A percentile compares a stretch with the other conserved stretches of the same genome.
Evolutionary conservation across 2,329 filamentous ascomycete species (phyloP).

Genomic region (Hypoxylon sp.): DNA sequence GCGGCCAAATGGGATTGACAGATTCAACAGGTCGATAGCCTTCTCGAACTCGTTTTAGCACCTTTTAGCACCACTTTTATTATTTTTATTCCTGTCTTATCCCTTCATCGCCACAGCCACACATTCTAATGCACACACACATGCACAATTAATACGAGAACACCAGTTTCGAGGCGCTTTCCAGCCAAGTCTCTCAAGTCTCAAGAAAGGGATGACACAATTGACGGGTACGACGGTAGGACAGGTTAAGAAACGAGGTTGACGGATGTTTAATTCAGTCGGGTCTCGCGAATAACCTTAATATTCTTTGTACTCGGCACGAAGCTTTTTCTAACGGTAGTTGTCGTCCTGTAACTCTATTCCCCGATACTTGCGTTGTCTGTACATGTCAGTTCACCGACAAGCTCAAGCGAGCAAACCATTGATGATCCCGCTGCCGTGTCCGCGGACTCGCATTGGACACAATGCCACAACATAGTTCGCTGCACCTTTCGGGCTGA

Average conservation of each 20-base stretch:
- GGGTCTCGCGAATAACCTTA: conserved; percentile 44
- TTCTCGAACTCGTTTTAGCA: conserved; percentile 40
- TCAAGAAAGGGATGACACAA: conserved; percentile 1
- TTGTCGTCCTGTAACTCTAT: conserved; percentile 38
- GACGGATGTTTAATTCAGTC: conserved; percentile 37
- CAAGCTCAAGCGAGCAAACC: conserved; percentile 35
- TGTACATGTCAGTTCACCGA: conserved; percentile 44
- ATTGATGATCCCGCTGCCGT: conserved; percentile 5
- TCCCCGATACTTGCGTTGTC: conserved; percentile 22
- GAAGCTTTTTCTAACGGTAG: conserved; percentile 28
- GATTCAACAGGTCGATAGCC: conserved; percentile 37
- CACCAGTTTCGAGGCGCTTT: conserved; percentile 13
- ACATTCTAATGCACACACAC: conserved; percentile 18
- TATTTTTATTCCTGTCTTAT: conserved; percentile 35
- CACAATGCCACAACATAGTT: conserved; percentile 40
- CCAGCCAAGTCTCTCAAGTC: conserved; percentile 7
- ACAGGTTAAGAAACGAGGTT: conserved; percentile 10
- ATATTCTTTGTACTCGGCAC: conserved; percentile 21
- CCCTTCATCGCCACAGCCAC: conserved; percentile 36
- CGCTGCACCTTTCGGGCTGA: conserved; percentile 49
- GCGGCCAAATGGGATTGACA: conserved; percentile 45
- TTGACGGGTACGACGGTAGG: conserved; percentile 13
- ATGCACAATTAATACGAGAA: conserved; percentile 39
- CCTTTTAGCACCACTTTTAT: conserved; percentile 43
- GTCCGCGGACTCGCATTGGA: conserved; percentile 17